Evolutionary conservation across 2,329 filamentous ascomycete species (phyloP).

Genomic region (Hypoxylon sp.): DNA sequence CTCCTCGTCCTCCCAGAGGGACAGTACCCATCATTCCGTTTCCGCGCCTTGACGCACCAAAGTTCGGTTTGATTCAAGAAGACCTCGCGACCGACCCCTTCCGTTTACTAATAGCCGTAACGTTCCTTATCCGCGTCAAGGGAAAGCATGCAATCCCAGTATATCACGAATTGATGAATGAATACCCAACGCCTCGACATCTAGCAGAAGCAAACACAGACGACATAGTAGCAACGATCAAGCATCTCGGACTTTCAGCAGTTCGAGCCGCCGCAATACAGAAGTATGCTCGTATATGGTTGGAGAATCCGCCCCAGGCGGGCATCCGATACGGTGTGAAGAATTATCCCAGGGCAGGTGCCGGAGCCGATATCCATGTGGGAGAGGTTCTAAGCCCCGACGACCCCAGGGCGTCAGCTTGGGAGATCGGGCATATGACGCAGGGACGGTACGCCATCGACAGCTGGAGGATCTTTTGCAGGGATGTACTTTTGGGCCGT

Average conservation of each 20-base stretch:
- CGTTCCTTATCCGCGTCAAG: slow-evolving; percentile 86
- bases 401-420: slow-evolving; percentile 56
- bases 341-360: slow-evolving; percentile 59
- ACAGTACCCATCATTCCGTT: slow-evolving; percentile 73
- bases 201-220: slow-evolving; percentile 71
- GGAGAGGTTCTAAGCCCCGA: slow-evolving; percentile 52
- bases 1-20: slow-evolving; percentile 58
- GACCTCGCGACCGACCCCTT: slow-evolving; percentile 82
- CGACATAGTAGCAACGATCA: slow-evolving; percentile 74
- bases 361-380: slow-evolving; percentile 52
- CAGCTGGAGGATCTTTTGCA: slow-evolving; percentile 94
- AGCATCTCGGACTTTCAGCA: slow-evolving; percentile 78
- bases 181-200: slow-evolving; percentile 76
- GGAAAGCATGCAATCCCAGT: slow-evolving; percentile 82
- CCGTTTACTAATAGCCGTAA: slow-evolving; percentile 83
- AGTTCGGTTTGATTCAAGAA: slow-evolving; percentile 89
- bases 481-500: slow-evolving; percentile 79
- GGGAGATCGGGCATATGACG: slow-evolving; percentile 90
- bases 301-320: slow-evolving; percentile 72
- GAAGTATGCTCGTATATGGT: slow-evolving; percentile 78
- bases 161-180: slow-evolving; percentile 76
- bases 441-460: slow-evolving; percentile 88
- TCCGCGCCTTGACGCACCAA: slow-evolving; percentile 72
- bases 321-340: slow-evolving; percentile 69
- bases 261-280: slow-evolving; percentile 78